These are phyloP conservation scores for Bruguiera parviflora DNA, from an alignment of 345 rosid species.

Conservation along the genomic window DNA sequence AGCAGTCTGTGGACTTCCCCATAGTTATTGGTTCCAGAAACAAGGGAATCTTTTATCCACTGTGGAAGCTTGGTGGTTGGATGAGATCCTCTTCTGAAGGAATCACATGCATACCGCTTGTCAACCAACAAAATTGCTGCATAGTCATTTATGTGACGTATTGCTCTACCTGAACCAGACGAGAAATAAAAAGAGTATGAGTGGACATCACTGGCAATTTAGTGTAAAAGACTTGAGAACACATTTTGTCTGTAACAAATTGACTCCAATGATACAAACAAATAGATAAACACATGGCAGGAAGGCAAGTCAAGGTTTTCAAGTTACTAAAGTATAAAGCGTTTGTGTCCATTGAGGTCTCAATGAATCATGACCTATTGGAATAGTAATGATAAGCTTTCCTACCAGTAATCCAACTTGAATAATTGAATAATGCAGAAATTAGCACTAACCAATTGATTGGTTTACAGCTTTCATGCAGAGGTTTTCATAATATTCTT, in stretches of 20 bases:
- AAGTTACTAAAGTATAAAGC: neutral
- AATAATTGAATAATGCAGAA: neutral
- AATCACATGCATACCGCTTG: constrained; percentile 54
- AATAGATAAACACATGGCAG: neutral
- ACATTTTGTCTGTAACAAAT: neutral
- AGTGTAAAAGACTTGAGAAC: neutral
- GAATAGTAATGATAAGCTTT: neutral
- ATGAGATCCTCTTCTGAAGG: constrained; percentile 45
- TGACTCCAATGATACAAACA: neutral
- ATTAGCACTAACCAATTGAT: constrained; percentile 61
- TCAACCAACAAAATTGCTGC: constrained; percentile 89
- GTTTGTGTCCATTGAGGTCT: neutral
- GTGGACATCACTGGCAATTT: neutral
- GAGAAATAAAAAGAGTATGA: neutral
- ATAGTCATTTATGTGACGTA: constrained; percentile 75
- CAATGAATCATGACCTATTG: neutral
- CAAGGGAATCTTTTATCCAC: constrained; percentile 71
- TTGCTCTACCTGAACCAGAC: constrained; percentile 62
- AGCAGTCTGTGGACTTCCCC: constrained; percentile 81
- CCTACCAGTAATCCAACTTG: neutral
- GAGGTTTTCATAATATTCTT: constrained; percentile 87
- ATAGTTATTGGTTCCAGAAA: constrained; percentile 57
- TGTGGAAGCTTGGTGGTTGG: constrained; percentile 73
- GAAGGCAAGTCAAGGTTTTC: neutral
- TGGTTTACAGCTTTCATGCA: constrained; percentile 98